Conservation (phyloP, 306 rosid genomes). For the Abrus precatorius region DNA sequence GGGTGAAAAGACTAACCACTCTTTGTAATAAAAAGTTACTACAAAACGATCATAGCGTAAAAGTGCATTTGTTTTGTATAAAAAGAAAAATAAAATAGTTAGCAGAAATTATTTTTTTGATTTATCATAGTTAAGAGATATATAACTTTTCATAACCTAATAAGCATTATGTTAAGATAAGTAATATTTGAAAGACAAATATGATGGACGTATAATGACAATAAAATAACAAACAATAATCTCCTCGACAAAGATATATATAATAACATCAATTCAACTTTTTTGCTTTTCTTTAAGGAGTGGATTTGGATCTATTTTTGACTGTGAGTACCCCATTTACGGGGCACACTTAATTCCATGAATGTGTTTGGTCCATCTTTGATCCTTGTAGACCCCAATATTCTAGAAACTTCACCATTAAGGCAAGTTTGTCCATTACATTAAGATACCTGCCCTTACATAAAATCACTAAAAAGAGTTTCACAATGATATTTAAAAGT, state of each 20-base stretch:
- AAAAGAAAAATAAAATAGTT: background rate
- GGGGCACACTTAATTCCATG: conserved; percentile 47
- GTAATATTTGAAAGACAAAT: background rate
- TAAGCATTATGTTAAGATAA: background rate
- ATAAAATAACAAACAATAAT: conserved; percentile 6
- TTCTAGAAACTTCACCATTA: conserved; percentile 48
- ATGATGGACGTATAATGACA: background rate
- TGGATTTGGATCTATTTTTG: conserved; percentile 47
- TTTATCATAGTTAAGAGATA: background rate
- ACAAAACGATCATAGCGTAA: background rate
- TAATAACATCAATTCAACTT: conserved; percentile 30
- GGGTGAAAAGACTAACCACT: no score
- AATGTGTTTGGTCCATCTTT: conserved; percentile 21
- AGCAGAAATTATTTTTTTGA: background rate
- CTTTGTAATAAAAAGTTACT: background rate
- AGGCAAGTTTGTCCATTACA: conserved; percentile 46
- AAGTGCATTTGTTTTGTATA: background rate
- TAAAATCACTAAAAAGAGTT: background rate
- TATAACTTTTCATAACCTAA: background rate
- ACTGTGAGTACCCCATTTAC: conserved; percentile 49
- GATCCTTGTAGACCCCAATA: conserved; percentile 42
- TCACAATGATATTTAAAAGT: background rate
- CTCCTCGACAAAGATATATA: background rate
- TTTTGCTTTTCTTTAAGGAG: conserved; percentile 37
- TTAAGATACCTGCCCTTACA: conserved; percentile 41